These are phyloP conservation scores for Leccinum pachyderme DNA, from an alignment of 1,284 basidiomycete species.

Conservation along the genomic window DNA sequence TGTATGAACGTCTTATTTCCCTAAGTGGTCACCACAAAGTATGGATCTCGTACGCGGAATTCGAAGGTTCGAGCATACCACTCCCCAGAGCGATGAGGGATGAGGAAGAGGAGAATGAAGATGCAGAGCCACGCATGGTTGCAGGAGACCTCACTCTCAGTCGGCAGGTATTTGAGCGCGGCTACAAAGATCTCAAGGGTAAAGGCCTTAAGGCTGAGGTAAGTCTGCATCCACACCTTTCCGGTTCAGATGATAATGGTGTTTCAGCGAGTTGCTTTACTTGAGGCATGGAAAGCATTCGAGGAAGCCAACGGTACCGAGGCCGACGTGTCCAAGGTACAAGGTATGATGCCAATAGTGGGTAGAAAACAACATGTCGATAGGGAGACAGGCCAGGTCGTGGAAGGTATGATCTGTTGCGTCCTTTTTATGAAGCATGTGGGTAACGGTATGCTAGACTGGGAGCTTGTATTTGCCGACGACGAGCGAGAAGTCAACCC, in stretches of 20 bases:
- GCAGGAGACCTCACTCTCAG: slow-evolving; percentile 71
- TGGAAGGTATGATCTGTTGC: slow-evolving; percentile 66
- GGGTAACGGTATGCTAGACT: slow-evolving; percentile 52
- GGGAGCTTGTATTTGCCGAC: slow-evolving; percentile 93
- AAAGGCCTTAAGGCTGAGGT: slow-evolving; percentile 88
- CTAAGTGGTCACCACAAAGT: slow-evolving; percentile 95
- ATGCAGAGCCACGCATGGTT: slow-evolving; percentile 60
- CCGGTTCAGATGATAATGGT: slow-evolving; percentile 4
- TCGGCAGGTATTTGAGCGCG: slow-evolving; percentile 79
- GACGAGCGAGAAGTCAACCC: slow-evolving; percentile 92
- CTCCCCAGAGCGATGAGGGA: slow-evolving; percentile 66
- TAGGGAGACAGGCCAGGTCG: slow-evolving; percentile 78
- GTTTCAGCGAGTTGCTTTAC: slow-evolving; percentile 75
- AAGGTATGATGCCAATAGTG: slow-evolving; percentile 88
- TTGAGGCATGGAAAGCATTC: slow-evolving; percentile 93
- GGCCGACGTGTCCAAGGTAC: slow-evolving; percentile 73
- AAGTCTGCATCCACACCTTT: slow-evolving; percentile 24
- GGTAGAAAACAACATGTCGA: slow-evolving; percentile 83
- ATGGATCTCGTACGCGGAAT: slow-evolving; percentile 79
- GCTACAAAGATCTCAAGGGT: slow-evolving; percentile 81
- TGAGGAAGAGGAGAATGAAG: slow-evolving; percentile 71
- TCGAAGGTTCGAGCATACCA: slow-evolving; percentile 71
- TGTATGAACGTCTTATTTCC: slow-evolving; percentile 88
- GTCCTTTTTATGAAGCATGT: slow-evolving; percentile 1
- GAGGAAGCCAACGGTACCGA: slow-evolving; percentile 77